Base-by-base conservation (phyloP, 176 grass and related monocot genomes). In the Elaeis guineensis region DNA sequence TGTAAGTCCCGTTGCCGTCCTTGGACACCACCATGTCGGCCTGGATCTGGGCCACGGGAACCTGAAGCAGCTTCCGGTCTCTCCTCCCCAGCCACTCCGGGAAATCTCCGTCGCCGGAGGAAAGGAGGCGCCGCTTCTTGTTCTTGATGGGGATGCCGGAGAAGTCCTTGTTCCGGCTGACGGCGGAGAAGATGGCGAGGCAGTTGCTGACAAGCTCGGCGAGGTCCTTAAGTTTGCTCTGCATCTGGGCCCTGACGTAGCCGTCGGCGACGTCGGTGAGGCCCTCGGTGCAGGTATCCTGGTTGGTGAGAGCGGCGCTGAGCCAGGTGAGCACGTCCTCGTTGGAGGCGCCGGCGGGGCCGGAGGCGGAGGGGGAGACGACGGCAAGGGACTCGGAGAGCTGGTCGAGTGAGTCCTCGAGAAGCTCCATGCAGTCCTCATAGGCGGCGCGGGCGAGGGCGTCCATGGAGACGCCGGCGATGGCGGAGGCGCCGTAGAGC, bases 351-450 rank as follows among this genome's bases (percentile, higher is more conserved):
- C 5, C 49, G 50, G 21, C 8, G 19, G 6, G 22, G 19, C 35
- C 7, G 60, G 55, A 64, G 52, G 9, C 48, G 32, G 16, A 28
- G 4, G 30, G n/a, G 5, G 80, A 50, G 12, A 72, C 58, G 70
- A 21, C 48, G 16, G 2, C 25, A 17, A 63, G 78, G 71, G 74
- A 69, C 60, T 65, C 59, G 9, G 63, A 77, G 2, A 90, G 63
- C 30, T 69, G 68, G 23, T 69, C 67, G 9, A 73, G 63, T 1
- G 78, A 82, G 35, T 82, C 71, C 17, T 69, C 82, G 19, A 86
- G 75, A 17, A 86, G 79, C 79, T 86, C 82, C 79, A 54, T 71
- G 57, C 86, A 90, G 77, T 90, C 82, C n/a, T 82, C 82, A 9
- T 57, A 76, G 20, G 81, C 81, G 17, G 74, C 22, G 39, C 66